Evolutionary conservation across 768 basidiomycete species (phyloP), one percentile per base, ranked within the genome.

Genomic region (Ramaria sp.): DNA sequence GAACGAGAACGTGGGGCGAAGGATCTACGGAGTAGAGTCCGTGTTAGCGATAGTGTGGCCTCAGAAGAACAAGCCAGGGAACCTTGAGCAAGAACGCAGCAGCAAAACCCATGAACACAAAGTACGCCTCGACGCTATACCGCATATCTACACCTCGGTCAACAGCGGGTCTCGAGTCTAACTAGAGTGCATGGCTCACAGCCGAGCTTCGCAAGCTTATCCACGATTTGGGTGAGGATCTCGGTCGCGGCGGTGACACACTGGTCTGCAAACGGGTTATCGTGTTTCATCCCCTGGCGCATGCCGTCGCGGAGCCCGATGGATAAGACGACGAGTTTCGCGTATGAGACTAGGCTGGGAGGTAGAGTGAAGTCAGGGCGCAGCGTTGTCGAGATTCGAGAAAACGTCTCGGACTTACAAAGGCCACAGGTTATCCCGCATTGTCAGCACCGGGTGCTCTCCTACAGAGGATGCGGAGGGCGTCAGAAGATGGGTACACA

Each of bases 271-370:
- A 56, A 56, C n/a, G 54, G 54, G 33, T 56, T 56, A 12, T 56
- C 24, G 31, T 49, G 43, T 24, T 15, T 4, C 43, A 87, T 76
- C 1, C 86, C 86, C 10, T 85, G 78, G 61, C 83, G 79, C 67
- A 80, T 88, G 1, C 86, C 87, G 62, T 90, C 84, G 60, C 90
- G 88, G 70, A 90, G 89, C 4, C 86, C 88, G 63, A 91, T 90
- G 0, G 88, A 90, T 63, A 80, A 87, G 84, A 90, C 88, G 51
- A 91, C 88, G 10, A 91, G 78, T n/a, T 88, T 77, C 27, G 86
- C 85, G 63, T 90, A 91, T 24, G 73, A 79, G 57, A 85, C 83
- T 43, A 87, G 75, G 76, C 87, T 90, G 27, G n/a, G n/a, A n/a
- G n/a, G n/a, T n/a, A n/a, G n/a, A n/a, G n/a, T n/a, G n/a, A n/a